These are phyloP conservation scores for Talaromyces proteolyticus DNA, from an alignment of 495 filamentous ascomycete species.

Conservation along the genomic window DNA sequence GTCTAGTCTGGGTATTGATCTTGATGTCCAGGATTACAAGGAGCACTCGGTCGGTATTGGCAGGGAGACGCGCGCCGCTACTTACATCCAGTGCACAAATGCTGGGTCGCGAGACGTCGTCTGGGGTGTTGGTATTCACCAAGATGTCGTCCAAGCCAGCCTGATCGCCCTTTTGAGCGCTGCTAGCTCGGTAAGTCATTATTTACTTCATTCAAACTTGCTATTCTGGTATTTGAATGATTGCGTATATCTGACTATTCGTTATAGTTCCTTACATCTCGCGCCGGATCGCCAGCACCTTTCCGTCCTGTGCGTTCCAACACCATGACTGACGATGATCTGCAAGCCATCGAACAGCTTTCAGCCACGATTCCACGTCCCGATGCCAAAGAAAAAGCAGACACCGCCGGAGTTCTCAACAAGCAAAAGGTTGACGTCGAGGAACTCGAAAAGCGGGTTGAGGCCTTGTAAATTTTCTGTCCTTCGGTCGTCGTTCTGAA, in stretches of 20 bases:
- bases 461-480: constrained; percentile 6
- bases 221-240: too few species aligned
- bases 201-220: neutral
- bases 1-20: constrained; percentile 71
- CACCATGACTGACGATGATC: constrained; percentile 37
- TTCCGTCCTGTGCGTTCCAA: constrained; percentile 43
- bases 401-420: constrained; percentile 3
- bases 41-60: constrained; percentile 87
- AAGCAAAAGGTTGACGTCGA: constrained; percentile 12
- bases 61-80: constrained; percentile 79
- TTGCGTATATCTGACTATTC: constrained; percentile 12
- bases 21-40: constrained; percentile 93
- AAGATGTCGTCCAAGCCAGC: constrained; percentile 89
- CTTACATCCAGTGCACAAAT: constrained; percentile 86
- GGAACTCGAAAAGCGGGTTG: constrained; percentile 8
- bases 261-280: constrained; percentile 38
- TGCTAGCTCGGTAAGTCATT: constrained; percentile 74
- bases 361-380: constrained; percentile 3
- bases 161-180: constrained; percentile 85
- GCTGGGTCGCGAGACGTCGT: constrained; percentile 64
- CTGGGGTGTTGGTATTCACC: constrained; percentile 95
- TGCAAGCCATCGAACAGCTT: constrained; percentile 38
- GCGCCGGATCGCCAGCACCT: constrained; percentile 38
- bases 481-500: too few species aligned
- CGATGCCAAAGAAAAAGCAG: neutral